Percentiles rank a stretch among this genome's conserved stretches.
Conservation (phyloP, 1,139 yeast species). For the Candida smagusa region DNA sequence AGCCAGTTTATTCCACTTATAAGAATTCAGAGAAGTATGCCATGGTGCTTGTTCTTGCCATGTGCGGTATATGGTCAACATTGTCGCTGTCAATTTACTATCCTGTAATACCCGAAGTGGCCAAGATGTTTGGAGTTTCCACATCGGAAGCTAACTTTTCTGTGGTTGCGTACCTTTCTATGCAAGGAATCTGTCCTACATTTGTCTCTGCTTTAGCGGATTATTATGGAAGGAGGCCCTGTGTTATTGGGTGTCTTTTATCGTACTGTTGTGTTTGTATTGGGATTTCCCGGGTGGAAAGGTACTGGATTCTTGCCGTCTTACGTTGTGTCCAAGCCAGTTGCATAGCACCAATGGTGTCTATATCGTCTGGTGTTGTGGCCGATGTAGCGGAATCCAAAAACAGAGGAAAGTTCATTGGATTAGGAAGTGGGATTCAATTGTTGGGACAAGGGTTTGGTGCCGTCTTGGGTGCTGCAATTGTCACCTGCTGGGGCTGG, state of each 20-base stretch:
- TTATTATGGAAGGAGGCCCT: slow-evolving; percentile 63
- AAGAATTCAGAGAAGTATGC: slow-evolving; percentile 16
- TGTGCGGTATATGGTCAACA: slow-evolving; percentile 54
- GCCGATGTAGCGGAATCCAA: slow-evolving; percentile 63
- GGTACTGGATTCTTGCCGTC: slow-evolving; percentile 31
- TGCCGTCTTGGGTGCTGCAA: slow-evolving; percentile 68
- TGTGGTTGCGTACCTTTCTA: slow-evolving; percentile 65
- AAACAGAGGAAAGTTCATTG: slow-evolving; percentile 65
- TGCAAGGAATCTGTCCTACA: slow-evolving; percentile 53
- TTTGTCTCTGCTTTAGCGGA: slow-evolving; percentile 53
- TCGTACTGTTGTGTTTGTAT: slow-evolving; percentile 20
- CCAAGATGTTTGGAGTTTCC: slow-evolving; percentile 48
- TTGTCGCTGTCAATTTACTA: slow-evolving; percentile 70
- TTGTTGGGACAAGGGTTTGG: slow-evolving; percentile 74
- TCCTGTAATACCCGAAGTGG: slow-evolving; percentile 62
- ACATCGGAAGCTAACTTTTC: slow-evolving; percentile 60
- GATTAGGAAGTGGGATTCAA: slow-evolving; percentile 60
- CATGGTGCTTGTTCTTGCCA: slow-evolving; percentile 20
- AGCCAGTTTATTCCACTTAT: slow-evolving; percentile 13
- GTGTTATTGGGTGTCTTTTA: slow-evolving; percentile 12
- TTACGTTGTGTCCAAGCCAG: slow-evolving; percentile 67
- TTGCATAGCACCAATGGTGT: slow-evolving; percentile 68
- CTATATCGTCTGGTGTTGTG: slow-evolving; percentile 62
- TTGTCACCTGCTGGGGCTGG: slow-evolving; percentile 64
- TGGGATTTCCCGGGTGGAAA: slow-evolving; percentile 22